Base-by-base conservation (phyloP, 805 yeast species). In the Starmerella roubikii region DNA sequence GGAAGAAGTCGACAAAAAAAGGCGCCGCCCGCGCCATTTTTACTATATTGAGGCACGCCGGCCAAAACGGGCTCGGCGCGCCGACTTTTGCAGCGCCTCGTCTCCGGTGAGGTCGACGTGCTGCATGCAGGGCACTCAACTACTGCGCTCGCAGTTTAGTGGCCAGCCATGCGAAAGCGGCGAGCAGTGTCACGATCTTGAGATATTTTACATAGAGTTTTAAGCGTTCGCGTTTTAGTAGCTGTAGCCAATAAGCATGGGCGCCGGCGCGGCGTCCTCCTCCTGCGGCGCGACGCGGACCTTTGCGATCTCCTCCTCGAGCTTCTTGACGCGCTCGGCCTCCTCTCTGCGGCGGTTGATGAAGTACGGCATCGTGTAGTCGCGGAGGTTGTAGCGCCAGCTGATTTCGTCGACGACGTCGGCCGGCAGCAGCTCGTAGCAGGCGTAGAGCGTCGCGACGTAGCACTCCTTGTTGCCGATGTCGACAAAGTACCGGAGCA, bases 401-500 rank as follows among this genome's bases (percentile, higher is more conserved):
- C 93, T 70, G 49, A 85, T 65, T 60, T 91, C 98, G 50, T 79
- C 62, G 17, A 88, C 94, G 54, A 77, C 76, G 55, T 91, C 98
- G 49, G 74, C 75, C 38, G 74, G 73, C 49, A 91, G 67, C 54
- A 78, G 66, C 37, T 78, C 81, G 60, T 91, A 91, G 54, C 93
- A 82, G 5, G 83, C 66, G 64, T 78, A 91, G 55, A 91, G 69
- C 45, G 86, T 72, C 5, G 94, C 96, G 53, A 85, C 79, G 57
- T 84, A 81, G 54, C 94, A 82, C 66, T 91, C 98, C 61, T 78
- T 84, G 65, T 91, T 91, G 51, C 94, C 97, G 29, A 93, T 83
- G 53, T 88, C 96, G 44, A 91, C 96, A 60, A 91, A 91, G 65
- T 88, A 91, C 38, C 78, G 71, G 58, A 91, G 66, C 48, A 83